Evolutionary conservation across 805 yeast genomes (phyloP).

Genomic region (Yarrowia keelungensis): DNA sequence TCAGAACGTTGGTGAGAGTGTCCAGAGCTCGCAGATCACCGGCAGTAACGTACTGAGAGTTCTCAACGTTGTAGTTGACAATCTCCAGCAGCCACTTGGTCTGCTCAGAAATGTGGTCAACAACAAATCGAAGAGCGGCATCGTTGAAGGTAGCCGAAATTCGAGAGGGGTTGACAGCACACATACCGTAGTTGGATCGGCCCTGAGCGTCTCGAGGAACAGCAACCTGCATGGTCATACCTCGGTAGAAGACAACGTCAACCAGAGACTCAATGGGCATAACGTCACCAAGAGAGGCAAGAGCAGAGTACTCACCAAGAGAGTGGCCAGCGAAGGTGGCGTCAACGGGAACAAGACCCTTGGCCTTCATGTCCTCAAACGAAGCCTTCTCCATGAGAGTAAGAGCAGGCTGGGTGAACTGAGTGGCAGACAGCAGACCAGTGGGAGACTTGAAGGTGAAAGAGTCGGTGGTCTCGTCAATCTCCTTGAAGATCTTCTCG

Average conservation of each 20-base stretch:
- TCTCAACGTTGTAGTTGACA: slow-evolving; percentile 97
- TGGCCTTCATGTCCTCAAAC: slow-evolving; percentile 94
- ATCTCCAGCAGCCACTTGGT: slow-evolving; percentile 96
- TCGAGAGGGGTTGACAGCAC: slow-evolving; percentile 97
- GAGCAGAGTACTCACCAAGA: slow-evolving; percentile 97
- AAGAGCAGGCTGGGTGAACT: slow-evolving; percentile 98
- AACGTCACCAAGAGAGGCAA: slow-evolving; percentile 95
- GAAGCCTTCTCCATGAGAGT: slow-evolving; percentile 99
- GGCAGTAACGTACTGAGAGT: slow-evolving; percentile 97
- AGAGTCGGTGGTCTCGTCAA: slow-evolving; percentile 79
- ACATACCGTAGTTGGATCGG: slow-evolving; percentile 98
- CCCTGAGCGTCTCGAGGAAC: slow-evolving; percentile 96
- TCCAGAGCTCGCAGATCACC: slow-evolving; percentile 98
- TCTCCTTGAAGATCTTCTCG: slow-evolving; percentile 94
- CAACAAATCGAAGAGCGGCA: slow-evolving; percentile 92
- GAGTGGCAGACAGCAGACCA: slow-evolving; percentile 96
- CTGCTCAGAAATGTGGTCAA: slow-evolving; percentile 80
- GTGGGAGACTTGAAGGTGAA: slow-evolving; percentile 90
- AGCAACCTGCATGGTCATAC: slow-evolving; percentile 99
- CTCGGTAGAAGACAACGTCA: slow-evolving; percentile 98
- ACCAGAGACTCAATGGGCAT: slow-evolving; percentile 98
- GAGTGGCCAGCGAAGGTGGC: slow-evolving; percentile 99
- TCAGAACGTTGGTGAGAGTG: slow-evolving; percentile 89
- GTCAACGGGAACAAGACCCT: slow-evolving; percentile 93
- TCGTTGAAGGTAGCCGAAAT: slow-evolving; percentile 87